These are phyloP conservation scores for Ophiostoma australiae DNA, from an alignment of 2,329 filamentous ascomycete species.

Conservation along the genomic window DNA sequence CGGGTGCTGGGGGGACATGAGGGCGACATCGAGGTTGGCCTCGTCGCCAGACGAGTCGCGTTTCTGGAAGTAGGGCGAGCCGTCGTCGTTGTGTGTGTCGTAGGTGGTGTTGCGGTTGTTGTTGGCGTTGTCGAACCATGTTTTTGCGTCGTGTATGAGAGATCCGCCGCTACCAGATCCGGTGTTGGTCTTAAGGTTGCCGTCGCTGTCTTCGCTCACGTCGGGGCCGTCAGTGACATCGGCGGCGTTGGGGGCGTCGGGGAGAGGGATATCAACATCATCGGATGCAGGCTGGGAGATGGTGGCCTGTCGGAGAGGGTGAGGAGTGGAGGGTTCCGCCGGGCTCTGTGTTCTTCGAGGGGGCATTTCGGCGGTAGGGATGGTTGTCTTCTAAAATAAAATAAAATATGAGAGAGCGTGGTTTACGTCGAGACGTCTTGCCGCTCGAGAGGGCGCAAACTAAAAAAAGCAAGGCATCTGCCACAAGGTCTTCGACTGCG, in stretches of 20 bases:
- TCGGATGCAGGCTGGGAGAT: neutral
- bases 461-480: constrained; percentile 17
- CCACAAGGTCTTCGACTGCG: neutral
- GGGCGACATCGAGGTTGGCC: constrained; percentile 28
- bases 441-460: constrained; percentile 18
- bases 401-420: neutral
- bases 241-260: neutral
- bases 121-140: constrained; percentile 53
- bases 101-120: constrained; percentile 42
- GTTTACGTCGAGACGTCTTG: constrained; percentile 17
- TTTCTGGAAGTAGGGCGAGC: constrained; percentile 47
- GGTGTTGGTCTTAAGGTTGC: neutral
- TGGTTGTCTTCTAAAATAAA: too few relatives aligned
- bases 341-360: neutral
- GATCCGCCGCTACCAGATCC: constrained; percentile 48
- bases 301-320: neutral
- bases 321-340: neutral
- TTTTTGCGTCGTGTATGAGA: constrained; percentile 46
- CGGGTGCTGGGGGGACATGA: constrained; percentile 24
- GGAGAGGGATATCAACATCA: neutral
- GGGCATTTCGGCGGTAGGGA: neutral
- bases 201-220: neutral
- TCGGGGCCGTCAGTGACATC: neutral
- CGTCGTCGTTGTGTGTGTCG: neutral
- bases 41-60: constrained; percentile 48